A percentile compares a stretch with the other conserved stretches of the same genome.
phyloP scores from a whole-genome alignment of 2,329 filamentous ascomycete species.

The Magnaporthiopsis rhizophila region DNA sequence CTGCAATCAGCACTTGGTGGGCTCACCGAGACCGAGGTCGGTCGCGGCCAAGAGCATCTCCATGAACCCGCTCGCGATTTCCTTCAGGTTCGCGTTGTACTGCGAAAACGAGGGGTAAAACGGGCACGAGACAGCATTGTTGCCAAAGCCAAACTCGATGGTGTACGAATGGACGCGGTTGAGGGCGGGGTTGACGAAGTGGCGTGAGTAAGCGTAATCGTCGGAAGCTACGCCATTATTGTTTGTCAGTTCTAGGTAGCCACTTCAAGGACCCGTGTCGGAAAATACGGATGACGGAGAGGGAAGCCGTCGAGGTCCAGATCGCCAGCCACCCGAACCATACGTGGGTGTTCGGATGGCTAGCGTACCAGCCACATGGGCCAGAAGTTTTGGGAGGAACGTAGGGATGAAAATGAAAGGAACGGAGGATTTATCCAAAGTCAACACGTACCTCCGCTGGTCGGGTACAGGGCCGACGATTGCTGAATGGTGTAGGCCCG shows the following conservation, averaged over 20 bases:
- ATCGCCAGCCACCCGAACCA: no score
- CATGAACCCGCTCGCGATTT: slow-evolving; percentile 39
- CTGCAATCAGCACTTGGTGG: slow-evolving; percentile 1
- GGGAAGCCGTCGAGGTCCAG: no score
- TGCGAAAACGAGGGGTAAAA: slow-evolving; percentile 37
- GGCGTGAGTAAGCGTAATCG: slow-evolving; percentile 37
- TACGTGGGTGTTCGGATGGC: no score
- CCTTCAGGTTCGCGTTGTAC: slow-evolving; percentile 35
- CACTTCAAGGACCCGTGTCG: no score
- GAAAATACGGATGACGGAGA: no score
- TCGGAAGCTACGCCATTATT: slow-evolving; percentile 23
- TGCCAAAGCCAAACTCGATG: slow-evolving; percentile 39
- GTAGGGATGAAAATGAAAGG: no score
- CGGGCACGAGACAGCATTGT: slow-evolving; percentile 23
- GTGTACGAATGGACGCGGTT: slow-evolving; percentile 34
- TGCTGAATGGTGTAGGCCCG: slow-evolving; percentile 29
- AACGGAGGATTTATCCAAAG: no score
- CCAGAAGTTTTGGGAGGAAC: no score
- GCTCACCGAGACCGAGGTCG: slow-evolving; percentile 5
- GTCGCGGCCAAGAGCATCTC: slow-evolving; percentile 25
- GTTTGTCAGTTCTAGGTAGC: no score
- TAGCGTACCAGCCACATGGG: no score
- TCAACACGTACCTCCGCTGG: slow-evolving; percentile 25
- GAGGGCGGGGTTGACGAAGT: slow-evolving; percentile 27
- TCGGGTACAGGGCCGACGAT: slow-evolving; percentile 35